Conservation (phyloP, 2,329 filamentous ascomycete species). For the Dothideomycetes sp. region DNA sequence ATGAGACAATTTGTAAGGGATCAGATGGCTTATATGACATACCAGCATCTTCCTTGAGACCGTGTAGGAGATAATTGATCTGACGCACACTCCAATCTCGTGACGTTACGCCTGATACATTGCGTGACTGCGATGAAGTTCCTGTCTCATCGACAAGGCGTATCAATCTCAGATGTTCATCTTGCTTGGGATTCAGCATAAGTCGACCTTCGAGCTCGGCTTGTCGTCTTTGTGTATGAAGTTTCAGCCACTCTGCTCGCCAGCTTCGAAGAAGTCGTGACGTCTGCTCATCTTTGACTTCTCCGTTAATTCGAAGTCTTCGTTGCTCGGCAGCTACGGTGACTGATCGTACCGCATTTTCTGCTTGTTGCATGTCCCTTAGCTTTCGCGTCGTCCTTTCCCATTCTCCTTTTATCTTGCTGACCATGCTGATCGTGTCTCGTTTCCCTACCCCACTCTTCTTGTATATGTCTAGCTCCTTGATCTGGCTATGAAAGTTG, state of each 20-base stretch:
- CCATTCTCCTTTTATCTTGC: not conserved
- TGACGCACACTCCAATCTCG: too few relatives aligned
- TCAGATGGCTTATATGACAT: not conserved
- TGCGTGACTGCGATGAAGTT: too few relatives aligned
- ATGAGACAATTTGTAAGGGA: not conserved
- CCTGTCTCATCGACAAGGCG: not conserved
- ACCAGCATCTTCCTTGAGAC: constrained; percentile 20
- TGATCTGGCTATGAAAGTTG: not conserved
- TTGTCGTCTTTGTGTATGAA: constrained; percentile 6
- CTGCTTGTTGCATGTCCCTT: not conserved
- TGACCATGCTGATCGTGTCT: not conserved
- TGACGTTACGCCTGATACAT: too few relatives aligned
- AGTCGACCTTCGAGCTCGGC: constrained; percentile 5
- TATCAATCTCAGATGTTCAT: not conserved
- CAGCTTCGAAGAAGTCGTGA: too few relatives aligned
- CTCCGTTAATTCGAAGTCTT: not conserved
- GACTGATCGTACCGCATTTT: not conserved
- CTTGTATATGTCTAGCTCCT: too few relatives aligned
- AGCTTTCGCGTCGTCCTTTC: not conserved
- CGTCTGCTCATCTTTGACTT: not conserved
- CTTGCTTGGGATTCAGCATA: not conserved
- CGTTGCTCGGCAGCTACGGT: not conserved
- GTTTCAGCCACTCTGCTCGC: not conserved
- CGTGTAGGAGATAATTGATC: constrained; percentile 1
- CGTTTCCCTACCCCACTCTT: not conserved